phyloP scores from a whole-genome alignment of 2,329 filamentous ascomycete species.

The Fonsecaea erecta region DNA sequence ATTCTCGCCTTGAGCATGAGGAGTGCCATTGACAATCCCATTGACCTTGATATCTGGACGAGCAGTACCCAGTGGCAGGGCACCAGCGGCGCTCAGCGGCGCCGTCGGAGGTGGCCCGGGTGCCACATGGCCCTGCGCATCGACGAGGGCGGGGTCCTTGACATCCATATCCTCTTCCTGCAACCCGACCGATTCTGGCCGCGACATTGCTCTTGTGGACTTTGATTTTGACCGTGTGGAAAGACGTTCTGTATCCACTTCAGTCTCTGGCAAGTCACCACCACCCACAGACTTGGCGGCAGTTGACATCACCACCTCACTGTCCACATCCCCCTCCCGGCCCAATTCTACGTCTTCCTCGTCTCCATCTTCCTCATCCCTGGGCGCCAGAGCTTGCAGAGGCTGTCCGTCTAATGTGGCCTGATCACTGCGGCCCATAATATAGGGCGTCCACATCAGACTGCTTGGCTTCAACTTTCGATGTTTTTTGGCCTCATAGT shows the following conservation, averaged over 20 bases:
- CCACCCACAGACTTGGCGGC: slow-evolving; percentile 39
- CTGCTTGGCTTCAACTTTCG: slow-evolving; percentile 79
- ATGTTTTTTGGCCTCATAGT: slow-evolving; percentile 87
- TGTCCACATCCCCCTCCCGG: slow-evolving; percentile 38
- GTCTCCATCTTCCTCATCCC: slow-evolving; percentile 67
- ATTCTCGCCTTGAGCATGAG: not conserved
- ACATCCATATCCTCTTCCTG: slow-evolving; percentile 16
- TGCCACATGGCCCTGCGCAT: slow-evolving; percentile 30
- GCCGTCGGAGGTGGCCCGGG: slow-evolving; percentile 37
- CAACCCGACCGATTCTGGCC: slow-evolving; percentile 11
- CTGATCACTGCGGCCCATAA: slow-evolving; percentile 86
- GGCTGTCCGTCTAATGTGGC: slow-evolving; percentile 83
- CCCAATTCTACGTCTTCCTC: slow-evolving; percentile 41
- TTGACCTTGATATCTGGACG: slow-evolving; percentile 26
- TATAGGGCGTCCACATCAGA: slow-evolving; percentile 93
- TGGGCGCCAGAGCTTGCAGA: slow-evolving; percentile 82
- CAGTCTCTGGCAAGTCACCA: slow-evolving; percentile 21
- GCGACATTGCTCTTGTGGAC: slow-evolving; percentile 15
- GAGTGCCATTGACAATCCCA: slow-evolving; percentile 28
- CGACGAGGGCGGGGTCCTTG: slow-evolving; percentile 26
- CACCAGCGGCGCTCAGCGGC: slow-evolving; percentile 26
- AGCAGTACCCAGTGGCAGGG: slow-evolving; percentile 6
- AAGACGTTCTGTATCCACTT: slow-evolving; percentile 20
- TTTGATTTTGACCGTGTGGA: slow-evolving; percentile 25
- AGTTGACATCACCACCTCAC: slow-evolving; percentile 24